Conservation (phyloP, 148 eudicot genomes). For the Heliosperma pusillum region DNA sequence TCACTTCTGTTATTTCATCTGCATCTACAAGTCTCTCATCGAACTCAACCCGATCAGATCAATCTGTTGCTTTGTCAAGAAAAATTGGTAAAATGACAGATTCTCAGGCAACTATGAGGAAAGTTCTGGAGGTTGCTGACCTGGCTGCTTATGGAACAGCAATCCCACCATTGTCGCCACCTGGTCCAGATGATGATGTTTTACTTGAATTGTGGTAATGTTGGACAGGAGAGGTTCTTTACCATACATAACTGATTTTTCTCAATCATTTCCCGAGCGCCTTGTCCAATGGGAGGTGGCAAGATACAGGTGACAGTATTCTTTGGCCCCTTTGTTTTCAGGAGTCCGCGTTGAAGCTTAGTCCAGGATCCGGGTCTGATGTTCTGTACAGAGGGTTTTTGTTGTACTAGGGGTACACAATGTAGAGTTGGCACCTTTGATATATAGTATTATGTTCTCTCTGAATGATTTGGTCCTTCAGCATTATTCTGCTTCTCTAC, state of each 20-base stretch:
- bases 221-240: slow-evolving; percentile 4
- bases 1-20: slow-evolving; percentile 54
- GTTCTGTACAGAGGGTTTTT: slow-evolving; percentile 26
- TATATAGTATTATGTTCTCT: slow-evolving; percentile 14
- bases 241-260: slow-evolving; percentile 27
- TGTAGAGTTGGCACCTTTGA: slow-evolving; percentile 21
- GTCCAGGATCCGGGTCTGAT: slow-evolving; percentile 12
- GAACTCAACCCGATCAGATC: slow-evolving; percentile 42
- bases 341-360: slow-evolving; percentile 16
- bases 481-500: neutral
- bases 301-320: slow-evolving; percentile 19
- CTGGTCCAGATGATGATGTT: slow-evolving; percentile 34
- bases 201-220: slow-evolving; percentile 33
- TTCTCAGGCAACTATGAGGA: slow-evolving; percentile 57
- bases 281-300: slow-evolving; percentile 38
- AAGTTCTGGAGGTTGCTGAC: slow-evolving; percentile 33
- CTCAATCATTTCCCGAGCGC: slow-evolving; percentile 69
- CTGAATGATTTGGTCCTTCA: slow-evolving; percentile 4
- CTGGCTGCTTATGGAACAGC: slow-evolving; percentile 45
- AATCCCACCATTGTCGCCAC: slow-evolving; percentile 76
- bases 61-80: slow-evolving; percentile 35
- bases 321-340: slow-evolving; percentile 17
- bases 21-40: slow-evolving; percentile 44
- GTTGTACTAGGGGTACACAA: slow-evolving; percentile 19
- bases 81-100: slow-evolving; percentile 39